A percentile compares a stretch with the other conserved stretches of the same genome.
Evolutionary conservation across 345 rosid genomes (phyloP).

Genomic region (rapeseed (Brassica napus)): DNA sequence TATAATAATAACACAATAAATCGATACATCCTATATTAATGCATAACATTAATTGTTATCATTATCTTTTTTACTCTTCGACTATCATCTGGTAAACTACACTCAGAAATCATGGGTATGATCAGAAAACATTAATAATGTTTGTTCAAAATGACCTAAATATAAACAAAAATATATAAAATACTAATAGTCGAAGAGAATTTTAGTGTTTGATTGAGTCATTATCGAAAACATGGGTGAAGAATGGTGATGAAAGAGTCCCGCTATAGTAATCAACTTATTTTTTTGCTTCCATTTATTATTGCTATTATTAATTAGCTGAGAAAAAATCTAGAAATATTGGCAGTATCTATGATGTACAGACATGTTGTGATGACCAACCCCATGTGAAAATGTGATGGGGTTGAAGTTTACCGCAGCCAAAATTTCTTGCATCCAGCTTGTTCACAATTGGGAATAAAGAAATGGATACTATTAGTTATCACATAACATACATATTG

Average conservation of each 20-base stretch:
- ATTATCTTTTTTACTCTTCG: not conserved
- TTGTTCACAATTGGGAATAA: conserved; percentile 21
- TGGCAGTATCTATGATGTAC: conserved; percentile 43
- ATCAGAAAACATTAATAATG: conserved; percentile 3
- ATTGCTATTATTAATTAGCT: conserved; percentile 38
- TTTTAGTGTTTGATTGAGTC: conserved; percentile 39
- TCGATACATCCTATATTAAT: not conserved
- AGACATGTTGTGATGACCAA: conserved; percentile 42
- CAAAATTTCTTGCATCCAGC: conserved; percentile 38
- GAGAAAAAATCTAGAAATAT: conserved; percentile 39
- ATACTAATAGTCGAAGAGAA: conserved; percentile 13
- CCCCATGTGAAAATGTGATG: conserved; percentile 50
- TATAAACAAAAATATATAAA: not conserved
- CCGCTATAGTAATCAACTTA: conserved; percentile 38
- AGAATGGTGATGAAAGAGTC: conserved; percentile 59
- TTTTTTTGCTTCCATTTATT: conserved; percentile 10
- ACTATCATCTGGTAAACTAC: conserved; percentile 13
- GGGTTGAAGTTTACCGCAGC: conserved; percentile 43
- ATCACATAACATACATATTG: not conserved
- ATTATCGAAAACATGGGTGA: conserved; percentile 54
- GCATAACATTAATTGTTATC: not conserved
- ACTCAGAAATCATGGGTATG: conserved; percentile 28
- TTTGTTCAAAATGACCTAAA: conserved; percentile 25
- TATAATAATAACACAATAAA: not conserved
- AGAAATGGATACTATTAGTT: not conserved